Percentiles rank a stretch among this genome's conserved stretches.
phyloP scores from a whole-genome alignment of 1,284 basidiomycete species.

The Grifola frondosa region DNA sequence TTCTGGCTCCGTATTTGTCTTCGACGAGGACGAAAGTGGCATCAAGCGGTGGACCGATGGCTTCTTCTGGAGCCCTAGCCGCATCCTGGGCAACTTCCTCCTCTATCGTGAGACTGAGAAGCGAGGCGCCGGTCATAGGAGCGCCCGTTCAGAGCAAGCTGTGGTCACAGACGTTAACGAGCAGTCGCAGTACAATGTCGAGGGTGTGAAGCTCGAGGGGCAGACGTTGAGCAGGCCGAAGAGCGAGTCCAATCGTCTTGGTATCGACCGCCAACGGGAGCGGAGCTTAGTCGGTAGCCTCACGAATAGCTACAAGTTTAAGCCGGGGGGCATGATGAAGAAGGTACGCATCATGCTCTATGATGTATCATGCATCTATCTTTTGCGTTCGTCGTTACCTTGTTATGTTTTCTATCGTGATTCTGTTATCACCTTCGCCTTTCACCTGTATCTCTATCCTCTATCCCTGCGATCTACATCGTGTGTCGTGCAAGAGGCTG shows the following conservation, averaged over 20 bases:
- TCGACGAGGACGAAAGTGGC: conserved; percentile 95
- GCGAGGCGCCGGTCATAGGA: conserved; percentile 60
- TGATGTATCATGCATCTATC: conserved; percentile 1
- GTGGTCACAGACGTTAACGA: conserved; percentile 28
- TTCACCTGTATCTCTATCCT: neutral
- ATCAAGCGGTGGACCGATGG: conserved; percentile 99
- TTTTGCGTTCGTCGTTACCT: neutral
- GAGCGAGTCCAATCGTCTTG: conserved; percentile 44
- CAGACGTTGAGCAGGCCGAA: conserved; percentile 63
- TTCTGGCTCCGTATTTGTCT: conserved; percentile 95
- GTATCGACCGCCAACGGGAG: conserved; percentile 71
- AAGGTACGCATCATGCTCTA: conserved; percentile 57
- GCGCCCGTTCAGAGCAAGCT: conserved; percentile 41
- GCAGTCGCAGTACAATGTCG: conserved; percentile 35
- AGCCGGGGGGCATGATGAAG: conserved; percentile 89
- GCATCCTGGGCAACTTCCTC: conserved; percentile 93
- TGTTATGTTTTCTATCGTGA: conserved; percentile 1
- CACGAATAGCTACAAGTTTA: conserved; percentile 91
- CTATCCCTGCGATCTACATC: neutral
- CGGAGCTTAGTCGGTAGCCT: conserved; percentile 83
- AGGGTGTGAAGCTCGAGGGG: conserved; percentile 38
- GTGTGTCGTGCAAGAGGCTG: conserved; percentile 4
- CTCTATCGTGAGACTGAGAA: conserved; percentile 93
- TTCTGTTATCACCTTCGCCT: conserved; percentile 4
- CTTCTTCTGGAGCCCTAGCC: conserved; percentile 85